These are phyloP conservation scores for Xylariaceae sp. DNA, from an alignment of 2,329 filamentous ascomycete species.

Conservation along the genomic window DNA sequence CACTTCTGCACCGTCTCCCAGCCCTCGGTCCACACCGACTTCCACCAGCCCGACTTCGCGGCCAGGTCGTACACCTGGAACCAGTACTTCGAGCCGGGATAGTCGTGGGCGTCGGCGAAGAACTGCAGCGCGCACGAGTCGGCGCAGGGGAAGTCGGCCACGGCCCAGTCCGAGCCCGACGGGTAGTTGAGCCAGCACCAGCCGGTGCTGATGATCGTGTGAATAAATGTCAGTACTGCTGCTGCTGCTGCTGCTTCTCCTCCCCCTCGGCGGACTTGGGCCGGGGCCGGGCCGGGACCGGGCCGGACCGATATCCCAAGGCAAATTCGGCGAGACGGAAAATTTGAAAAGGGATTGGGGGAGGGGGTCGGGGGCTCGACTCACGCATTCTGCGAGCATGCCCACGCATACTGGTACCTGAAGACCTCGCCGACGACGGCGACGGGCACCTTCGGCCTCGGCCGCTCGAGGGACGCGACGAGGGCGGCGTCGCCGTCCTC, in stretches of 20 bases:
- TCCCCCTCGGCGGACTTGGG: too few species aligned
- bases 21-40: conserved; percentile 16
- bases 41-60: conserved; percentile 18
- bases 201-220: conserved; percentile 10
- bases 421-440: conserved; percentile 12
- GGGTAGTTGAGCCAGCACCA: conserved; percentile 18
- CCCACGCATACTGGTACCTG: conserved; percentile 17
- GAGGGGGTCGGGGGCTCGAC: conserved; percentile 1
- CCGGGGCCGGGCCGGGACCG: too few species aligned
- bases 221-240: too few species aligned
- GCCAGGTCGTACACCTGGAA: conserved; percentile 19
- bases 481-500: conserved; percentile 21
- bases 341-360: neutral
- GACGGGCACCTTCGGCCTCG: conserved; percentile 7
- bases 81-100: conserved; percentile 18
- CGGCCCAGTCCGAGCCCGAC: conserved; percentile 7
- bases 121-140: conserved; percentile 21
- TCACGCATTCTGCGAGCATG: conserved; percentile 14
- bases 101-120: conserved; percentile 20
- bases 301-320: too few species aligned
- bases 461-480: conserved; percentile 6
- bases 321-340: too few species aligned
- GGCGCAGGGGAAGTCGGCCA: conserved; percentile 17
- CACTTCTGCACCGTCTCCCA: conserved; percentile 14
- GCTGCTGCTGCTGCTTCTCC: too few species aligned